Conservation (phyloP, 108 stramenopile genomes). For the Ochromonas danica region DNA sequence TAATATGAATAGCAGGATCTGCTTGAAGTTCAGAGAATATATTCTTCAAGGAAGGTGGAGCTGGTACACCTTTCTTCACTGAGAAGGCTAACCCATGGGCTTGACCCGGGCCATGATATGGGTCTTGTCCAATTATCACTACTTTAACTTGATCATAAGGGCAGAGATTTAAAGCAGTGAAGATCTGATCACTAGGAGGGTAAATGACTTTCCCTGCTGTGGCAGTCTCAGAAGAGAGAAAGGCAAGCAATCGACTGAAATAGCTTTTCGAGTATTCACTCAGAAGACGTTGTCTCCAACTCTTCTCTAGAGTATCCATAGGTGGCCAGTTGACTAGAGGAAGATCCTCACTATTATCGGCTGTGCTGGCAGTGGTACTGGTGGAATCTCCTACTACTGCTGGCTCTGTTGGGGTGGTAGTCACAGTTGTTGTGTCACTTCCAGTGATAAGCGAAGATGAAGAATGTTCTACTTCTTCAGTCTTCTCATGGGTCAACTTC, state of each 20-base stretch:
- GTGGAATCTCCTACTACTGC: too few relatives aligned
- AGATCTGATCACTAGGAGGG: conserved; percentile 74
- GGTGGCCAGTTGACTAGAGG: neutral
- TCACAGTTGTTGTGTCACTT: too few relatives aligned
- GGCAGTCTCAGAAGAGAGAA: conserved; percentile 37
- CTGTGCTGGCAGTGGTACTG: too few relatives aligned
- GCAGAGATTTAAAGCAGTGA: conserved; percentile 81
- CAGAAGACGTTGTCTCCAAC: neutral
- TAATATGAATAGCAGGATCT: neutral
- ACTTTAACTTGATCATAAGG: conserved; percentile 75
- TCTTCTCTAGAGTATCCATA: neutral
- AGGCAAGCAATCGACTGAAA: conserved; percentile 44
- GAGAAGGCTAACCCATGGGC: conserved; percentile 69
- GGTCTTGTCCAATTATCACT: conserved; percentile 99
- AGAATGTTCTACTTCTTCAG: too few relatives aligned
- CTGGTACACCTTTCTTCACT: conserved; percentile 66
- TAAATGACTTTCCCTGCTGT: conserved; percentile 63
- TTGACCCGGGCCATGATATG: conserved; percentile 88
- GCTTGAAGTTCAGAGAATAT: conserved; percentile 75
- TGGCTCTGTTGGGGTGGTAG: too few relatives aligned
- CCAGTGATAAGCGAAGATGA: too few relatives aligned
- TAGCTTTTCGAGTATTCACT: conserved; percentile 45
- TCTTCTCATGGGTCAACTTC: too few relatives aligned
- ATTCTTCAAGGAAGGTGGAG: conserved; percentile 87
- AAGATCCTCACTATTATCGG: neutral